phyloP scores from a whole-genome alignment of 1,284 basidiomycete genomes.

The Sphagnurus paluster region DNA sequence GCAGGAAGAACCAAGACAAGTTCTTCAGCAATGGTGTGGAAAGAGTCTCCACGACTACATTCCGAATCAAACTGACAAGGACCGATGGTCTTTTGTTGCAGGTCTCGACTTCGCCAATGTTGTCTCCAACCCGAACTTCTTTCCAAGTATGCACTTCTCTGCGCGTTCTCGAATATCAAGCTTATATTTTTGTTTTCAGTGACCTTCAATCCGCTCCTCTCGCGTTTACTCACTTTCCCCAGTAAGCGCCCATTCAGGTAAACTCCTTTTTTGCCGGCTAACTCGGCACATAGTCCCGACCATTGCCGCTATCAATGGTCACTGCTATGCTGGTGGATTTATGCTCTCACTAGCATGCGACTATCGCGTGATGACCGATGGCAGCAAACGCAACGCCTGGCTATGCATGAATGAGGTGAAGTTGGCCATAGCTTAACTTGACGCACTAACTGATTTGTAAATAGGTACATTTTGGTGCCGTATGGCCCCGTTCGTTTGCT shows the following conservation, averaged over 20 bases:
- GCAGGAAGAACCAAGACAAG: constrained; percentile 73
- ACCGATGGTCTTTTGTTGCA: constrained; percentile 23
- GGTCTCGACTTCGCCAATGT: constrained; percentile 75
- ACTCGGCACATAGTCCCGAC: constrained; percentile 59
- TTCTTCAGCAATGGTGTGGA: constrained; percentile 85
- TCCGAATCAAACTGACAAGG: background rate
- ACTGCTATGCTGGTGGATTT: constrained; percentile 87
- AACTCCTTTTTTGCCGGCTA: constrained; percentile 6
- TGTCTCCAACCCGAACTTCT: constrained; percentile 68
- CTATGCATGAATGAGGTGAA: constrained; percentile 90
- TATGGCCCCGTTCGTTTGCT: constrained; percentile 75
- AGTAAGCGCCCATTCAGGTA: constrained; percentile 43
- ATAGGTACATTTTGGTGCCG: constrained; percentile 85
- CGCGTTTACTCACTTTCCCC: constrained; percentile 65
- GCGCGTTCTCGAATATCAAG: constrained; percentile 2
- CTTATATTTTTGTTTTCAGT: constrained; percentile 31
- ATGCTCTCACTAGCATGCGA: constrained; percentile 84
- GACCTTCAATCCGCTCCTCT: constrained; percentile 54
- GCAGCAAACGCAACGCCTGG: constrained; percentile 77
- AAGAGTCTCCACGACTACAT: constrained; percentile 1
- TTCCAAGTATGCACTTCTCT: constrained; percentile 55
- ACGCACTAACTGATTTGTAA: too few relatives aligned
- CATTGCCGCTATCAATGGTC: constrained; percentile 89
- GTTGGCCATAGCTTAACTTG: too few relatives aligned
- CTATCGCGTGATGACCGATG: constrained; percentile 88